Base-by-base conservation (phyloP, 2,329 filamentous ascomycete species). In the Fusarium sacchari region DNA sequence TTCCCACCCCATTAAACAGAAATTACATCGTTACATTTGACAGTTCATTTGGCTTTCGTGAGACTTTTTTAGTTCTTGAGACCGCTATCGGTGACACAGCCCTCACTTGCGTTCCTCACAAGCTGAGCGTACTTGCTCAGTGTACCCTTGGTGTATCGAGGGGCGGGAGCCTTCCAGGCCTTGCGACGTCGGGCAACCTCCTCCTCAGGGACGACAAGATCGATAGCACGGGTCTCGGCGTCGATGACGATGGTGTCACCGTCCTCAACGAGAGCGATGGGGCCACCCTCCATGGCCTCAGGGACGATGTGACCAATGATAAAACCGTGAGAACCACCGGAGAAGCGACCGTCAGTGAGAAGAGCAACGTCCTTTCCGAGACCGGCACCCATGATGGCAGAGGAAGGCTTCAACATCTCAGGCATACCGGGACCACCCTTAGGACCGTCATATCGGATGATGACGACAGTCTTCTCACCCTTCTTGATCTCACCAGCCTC, bases 341-440 rank as follows among this genome's bases (percentile, higher is more conserved):
- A 93, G 86, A 94, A 95, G 43, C 93, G 90, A 1, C 91, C 91
- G 77, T 95, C 92, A 5, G 92, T 94, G 69, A 94, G 87, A 52
- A 94, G 88, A 2, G 92, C 92, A 20, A 94, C 91, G 76, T 94
- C 92, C 77, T 93, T 88, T 76, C 92, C 92, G 47, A 98, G 88
- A 42, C 93, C 93, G 11, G 94, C 94, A 60, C 95, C 95, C 94
- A 97, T 97, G 79, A 98, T 93, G 56, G 95, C 94, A 1, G 94
- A 95, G 60, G 90, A 93, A n/a, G 95, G 94, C 86, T 97, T 97
- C 71, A 98, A 86, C 87, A 97, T 96, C 85, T 98, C 95, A 37
- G 95, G 95, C 92, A 98, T 98, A 65, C 95, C 95, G 3, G 95
- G 95, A 0, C 95, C 95, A 74, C 95, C 95, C 85, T 96, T 97